These are phyloP conservation scores for Entomortierella chlamydospora DNA, from an alignment of 192 early-diverging fungal genomes.

Conservation along the genomic window DNA sequence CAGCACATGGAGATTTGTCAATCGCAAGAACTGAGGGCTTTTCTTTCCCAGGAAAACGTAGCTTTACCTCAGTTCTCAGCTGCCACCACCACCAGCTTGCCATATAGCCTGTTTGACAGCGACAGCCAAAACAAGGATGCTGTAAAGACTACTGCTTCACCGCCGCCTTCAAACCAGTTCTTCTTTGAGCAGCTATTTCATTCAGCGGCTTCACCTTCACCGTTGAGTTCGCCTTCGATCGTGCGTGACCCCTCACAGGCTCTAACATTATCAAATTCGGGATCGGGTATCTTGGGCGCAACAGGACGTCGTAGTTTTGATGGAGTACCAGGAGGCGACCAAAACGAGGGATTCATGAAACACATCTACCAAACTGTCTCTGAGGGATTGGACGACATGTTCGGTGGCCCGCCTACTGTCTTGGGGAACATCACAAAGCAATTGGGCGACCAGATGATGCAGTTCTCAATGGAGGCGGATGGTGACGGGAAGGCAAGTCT, in stretches of 20 bases:
- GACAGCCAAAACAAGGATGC: background rate
- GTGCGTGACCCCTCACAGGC: background rate
- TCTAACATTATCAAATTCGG: background rate
- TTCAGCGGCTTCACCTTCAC: constrained; percentile 32
- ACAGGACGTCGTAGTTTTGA: background rate
- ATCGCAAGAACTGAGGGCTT: constrained; percentile 71
- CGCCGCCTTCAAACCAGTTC: constrained; percentile 10
- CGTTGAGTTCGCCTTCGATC: constrained; percentile 4
- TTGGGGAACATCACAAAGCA: constrained; percentile 78
- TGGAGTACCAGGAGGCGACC: constrained; percentile 5
- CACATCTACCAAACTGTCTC: constrained; percentile 82
- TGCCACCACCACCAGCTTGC: background rate
- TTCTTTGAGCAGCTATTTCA: constrained; percentile 50
- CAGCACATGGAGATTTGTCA: constrained; percentile 68
- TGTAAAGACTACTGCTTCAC: background rate
- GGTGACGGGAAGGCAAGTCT: background rate
- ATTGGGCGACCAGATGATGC: constrained; percentile 71
- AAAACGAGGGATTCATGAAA: constrained; percentile 65
- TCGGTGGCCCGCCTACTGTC: constrained; percentile 65
- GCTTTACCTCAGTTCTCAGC: constrained; percentile 51
- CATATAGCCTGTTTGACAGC: constrained; percentile 18
- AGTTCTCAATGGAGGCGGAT: constrained; percentile 52
- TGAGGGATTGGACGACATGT: constrained; percentile 77
- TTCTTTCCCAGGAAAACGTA: constrained; percentile 75
- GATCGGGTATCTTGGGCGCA: background rate